Percentiles rank a stretch among this genome's conserved stretches.
phyloP scores from a whole-genome alignment of 2,329 filamentous ascomycete species.

The Ilyonectria mors-panacis region DNA sequence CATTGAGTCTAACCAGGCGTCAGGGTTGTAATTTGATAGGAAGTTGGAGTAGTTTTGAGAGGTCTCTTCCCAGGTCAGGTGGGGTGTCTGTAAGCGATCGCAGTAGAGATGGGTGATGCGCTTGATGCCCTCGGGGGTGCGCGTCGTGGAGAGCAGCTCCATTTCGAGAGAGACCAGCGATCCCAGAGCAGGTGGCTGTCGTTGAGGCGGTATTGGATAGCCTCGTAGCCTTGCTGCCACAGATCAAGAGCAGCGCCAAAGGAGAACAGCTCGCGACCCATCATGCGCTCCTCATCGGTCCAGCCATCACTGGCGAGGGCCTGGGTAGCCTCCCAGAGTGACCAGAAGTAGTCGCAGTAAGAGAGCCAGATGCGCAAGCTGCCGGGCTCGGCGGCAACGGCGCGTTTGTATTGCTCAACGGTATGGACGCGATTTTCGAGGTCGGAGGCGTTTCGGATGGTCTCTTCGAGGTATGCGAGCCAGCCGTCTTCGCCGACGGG shows the following conservation, averaged over 20 bases:
- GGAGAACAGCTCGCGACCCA: conserved; percentile 81
- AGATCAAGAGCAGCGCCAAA: conserved; percentile 76
- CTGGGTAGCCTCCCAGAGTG: conserved; percentile 76
- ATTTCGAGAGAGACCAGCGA: conserved; percentile 81
- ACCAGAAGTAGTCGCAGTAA: conserved; percentile 85
- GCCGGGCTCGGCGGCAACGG: conserved; percentile 79
- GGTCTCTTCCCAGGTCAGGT: conserved; percentile 82
- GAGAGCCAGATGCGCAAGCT: conserved; percentile 82
- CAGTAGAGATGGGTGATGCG: conserved; percentile 79
- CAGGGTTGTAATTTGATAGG: conserved; percentile 78
- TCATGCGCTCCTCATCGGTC: conserved; percentile 77
- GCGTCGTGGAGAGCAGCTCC: conserved; percentile 73
- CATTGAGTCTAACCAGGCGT: conserved; percentile 83
- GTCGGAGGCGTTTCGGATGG: conserved; percentile 71
- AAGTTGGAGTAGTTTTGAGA: conserved; percentile 83
- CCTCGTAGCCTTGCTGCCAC: conserved; percentile 80
- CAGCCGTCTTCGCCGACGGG: conserved; percentile 84
- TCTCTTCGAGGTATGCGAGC: conserved; percentile 83
- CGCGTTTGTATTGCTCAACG: conserved; percentile 80
- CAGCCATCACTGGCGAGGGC: conserved; percentile 66
- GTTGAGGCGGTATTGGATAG: conserved; percentile 80
- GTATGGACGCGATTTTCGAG: conserved; percentile 78
- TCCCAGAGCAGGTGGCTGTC: conserved; percentile 87
- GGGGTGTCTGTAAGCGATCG: conserved; percentile 79
- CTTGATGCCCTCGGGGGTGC: conserved; percentile 70